These are phyloP conservation scores for Candida anglica DNA, from an alignment of 805 yeast genomes.

Conservation along the genomic window DNA sequence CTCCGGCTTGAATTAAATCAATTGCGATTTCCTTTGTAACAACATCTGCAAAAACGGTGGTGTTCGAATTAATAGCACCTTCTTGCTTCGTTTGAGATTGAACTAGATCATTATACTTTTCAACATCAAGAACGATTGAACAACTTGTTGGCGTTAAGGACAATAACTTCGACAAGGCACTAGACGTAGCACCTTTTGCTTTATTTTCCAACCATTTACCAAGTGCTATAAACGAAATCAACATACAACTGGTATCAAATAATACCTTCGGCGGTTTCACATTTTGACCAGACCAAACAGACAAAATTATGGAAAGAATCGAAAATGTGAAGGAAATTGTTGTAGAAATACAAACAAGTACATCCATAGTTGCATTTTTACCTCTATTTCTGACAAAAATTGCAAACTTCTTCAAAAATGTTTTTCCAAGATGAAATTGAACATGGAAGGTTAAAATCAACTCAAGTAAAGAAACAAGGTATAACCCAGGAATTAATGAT, in stretches of 20 bases:
- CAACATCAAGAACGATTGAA: slow-evolving; percentile 48
- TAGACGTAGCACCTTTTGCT: slow-evolving; percentile 92
- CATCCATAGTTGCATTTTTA: slow-evolving; percentile 80
- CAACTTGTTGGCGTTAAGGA: slow-evolving; percentile 80
- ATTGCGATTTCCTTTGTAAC: slow-evolving; percentile 54
- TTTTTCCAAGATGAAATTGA: slow-evolving; percentile 62
- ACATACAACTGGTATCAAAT: slow-evolving; percentile 86
- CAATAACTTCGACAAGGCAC: slow-evolving; percentile 77
- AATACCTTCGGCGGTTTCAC: slow-evolving; percentile 59
- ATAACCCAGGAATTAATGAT: slow-evolving; percentile 55
- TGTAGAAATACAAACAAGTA: slow-evolving; percentile 80
- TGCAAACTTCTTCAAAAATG: slow-evolving; percentile 62
- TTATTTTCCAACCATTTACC: slow-evolving; percentile 91
- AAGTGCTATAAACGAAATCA: slow-evolving; percentile 74
- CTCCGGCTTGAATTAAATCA: slow-evolving; percentile 74
- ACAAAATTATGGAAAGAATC: slow-evolving; percentile 51
- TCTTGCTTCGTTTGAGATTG: too few species aligned
- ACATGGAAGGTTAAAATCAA: slow-evolving; percentile 54
- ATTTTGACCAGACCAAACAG: slow-evolving; percentile 39
- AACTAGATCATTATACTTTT: slow-evolving; percentile 14
- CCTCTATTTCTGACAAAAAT: slow-evolving; percentile 62
- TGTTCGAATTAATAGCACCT: too few species aligned
- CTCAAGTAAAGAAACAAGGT: slow-evolving; percentile 60
- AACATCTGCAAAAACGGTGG: slow-evolving; percentile 17
- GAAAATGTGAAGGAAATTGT: slow-evolving; percentile 76